Base-by-base conservation (phyloP, 345 rosid species). In the Eucalyptus regnans region DNA sequence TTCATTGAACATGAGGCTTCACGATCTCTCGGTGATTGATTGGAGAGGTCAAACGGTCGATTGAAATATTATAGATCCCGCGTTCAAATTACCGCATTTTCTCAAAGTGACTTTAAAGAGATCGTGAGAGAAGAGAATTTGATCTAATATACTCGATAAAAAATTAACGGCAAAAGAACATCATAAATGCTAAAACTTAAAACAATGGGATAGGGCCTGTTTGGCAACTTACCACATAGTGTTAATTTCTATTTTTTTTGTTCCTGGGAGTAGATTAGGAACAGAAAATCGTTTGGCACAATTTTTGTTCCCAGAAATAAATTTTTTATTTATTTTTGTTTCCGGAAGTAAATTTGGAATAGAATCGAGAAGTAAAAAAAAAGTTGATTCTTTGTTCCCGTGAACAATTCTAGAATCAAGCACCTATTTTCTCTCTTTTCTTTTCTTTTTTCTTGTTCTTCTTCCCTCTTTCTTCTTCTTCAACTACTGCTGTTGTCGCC, bases 181-280 rank as follows among this genome's bases (percentile, higher is more conserved):
- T 52, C 23, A 4, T 7, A 52, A 52, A 18, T 52, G 56, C 23
- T 18, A 52, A 52, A 18, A 52, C 9, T 52, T 18, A 52, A 18
- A 9, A 51, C 9, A 7, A 52, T 52, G 56, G 9, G 56, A 52
- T 18, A 52, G 1, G 56, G 56, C 4, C 0, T 52, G 1, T 52
- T 17, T 52, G 4, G 23, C 23, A 52, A 52, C 9, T 52, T 52
- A 0, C 0, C 56, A 52, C 18, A 7, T 0, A 52, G 0, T 17
- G 9, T 17, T 52, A 52, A 52, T 52, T 51, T 1, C 0, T 51
- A 0, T 52, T 52, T 0, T 0, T 52, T 17, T 52, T 52, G 0
- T 52, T 52, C 0, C 0, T 0, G 0, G 0, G 1, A 52, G 1
- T 52, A 52, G 0, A 52, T 52, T 52, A 17, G 22, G 1, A 0